Evolutionary conservation across 768 basidiomycete species (phyloP), one percentile per base, ranked within the genome.

Genomic region (Hypholoma fasciculare): DNA sequence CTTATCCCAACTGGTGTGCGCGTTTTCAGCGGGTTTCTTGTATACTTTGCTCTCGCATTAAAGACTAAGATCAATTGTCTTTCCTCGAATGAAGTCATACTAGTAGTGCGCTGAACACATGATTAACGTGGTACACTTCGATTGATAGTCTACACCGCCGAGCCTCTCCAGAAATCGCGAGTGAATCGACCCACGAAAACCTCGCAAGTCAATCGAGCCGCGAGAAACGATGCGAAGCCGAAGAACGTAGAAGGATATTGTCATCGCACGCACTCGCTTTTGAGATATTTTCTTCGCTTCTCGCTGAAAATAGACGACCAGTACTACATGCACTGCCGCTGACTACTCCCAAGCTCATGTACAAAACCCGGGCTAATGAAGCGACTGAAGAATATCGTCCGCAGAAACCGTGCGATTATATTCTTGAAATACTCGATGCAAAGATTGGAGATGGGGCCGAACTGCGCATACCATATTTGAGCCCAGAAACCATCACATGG

Each of bases 391-490:
- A n/a, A 17, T 7, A 23, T 39, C 39, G 17, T 49, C 56, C 59
- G 62, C 42, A 63, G 48, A 56, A 58, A 63, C 52, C 62, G 59
- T 52, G 59, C 46, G 59, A 60, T 36, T 23, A 23, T 23, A 23
- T 23, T 23, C 1, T 4, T 23, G 23, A 23, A 23, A 4, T 54
- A 19, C 52, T 13, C 38, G n/a, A 43, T 17, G 34, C 39, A 26
- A 40, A 47, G 30, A 12, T 8, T 38, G 9, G 40, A 30, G 23
- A n/a, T 44, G 49, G 27, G 23, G 19, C 3, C 7, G 23, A 16
- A 27, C 34, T 23, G 27, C 49, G 36, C 12, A 50, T 50, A 9
- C 7, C 23, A 23, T 23, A 23, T 23, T 23, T n/a, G 27, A 27
- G 49, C 17, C 27, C 12, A 49, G 49, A 23, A 4, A 7, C 7